Evolutionary conservation across 2,329 filamentous ascomycete species (phyloP).

Genomic region (Colletotrichum godetiae): DNA sequence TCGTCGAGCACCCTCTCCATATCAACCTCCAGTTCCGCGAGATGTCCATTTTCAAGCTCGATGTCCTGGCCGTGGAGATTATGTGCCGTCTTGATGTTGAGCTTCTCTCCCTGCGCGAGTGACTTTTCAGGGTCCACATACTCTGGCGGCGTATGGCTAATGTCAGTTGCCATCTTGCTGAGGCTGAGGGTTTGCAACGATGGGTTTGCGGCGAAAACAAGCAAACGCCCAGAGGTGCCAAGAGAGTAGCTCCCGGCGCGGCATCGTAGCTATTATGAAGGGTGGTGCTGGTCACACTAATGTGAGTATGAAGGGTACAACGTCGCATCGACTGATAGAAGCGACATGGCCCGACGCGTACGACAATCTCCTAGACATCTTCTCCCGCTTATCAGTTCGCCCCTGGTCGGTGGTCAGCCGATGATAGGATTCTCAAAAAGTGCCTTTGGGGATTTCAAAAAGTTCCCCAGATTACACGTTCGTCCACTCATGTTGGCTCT

Average conservation of each 20-base stretch:
- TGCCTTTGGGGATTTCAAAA: background rate
- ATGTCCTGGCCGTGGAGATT: constrained; percentile 16
- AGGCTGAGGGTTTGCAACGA: background rate
- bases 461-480: background rate
- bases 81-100: constrained; percentile 21
- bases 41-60: constrained; percentile 31
- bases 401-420: too few species aligned
- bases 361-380: background rate
- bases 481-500: background rate
- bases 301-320: background rate
- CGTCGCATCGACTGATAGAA: background rate
- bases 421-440: background rate
- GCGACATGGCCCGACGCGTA: background rate
- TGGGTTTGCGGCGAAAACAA: background rate
- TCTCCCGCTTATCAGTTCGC: background rate
- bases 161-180: constrained; percentile 17
- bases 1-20: constrained; percentile 20
- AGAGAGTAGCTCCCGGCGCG: constrained; percentile 33
- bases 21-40: constrained; percentile 29
- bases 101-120: background rate
- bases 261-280: constrained; percentile 18
- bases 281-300: background rate
- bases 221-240: constrained; percentile 17
- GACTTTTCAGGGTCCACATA: constrained; percentile 25
- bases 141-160: constrained; percentile 13